Evolutionary conservation across 495 filamentous ascomycete genomes (phyloP), one percentile per base, ranked within the genome.

Genomic region (Podospora didyma): DNA sequence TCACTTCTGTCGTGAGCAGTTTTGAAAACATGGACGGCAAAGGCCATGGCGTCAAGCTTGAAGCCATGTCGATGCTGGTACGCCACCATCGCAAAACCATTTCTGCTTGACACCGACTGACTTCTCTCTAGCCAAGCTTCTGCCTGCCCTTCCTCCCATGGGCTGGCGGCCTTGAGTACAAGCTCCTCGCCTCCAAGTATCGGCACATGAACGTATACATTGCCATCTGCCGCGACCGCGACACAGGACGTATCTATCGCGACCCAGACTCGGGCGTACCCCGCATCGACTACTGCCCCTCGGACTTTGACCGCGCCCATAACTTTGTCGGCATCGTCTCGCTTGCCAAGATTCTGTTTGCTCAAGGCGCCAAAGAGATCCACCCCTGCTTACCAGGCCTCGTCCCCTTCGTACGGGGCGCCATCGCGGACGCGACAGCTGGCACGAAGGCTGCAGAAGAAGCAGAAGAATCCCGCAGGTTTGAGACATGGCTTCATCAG

Each of bases 1-100:
- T 97, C 52, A 97, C 92, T 0, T 79, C 82, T 4, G 83, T 93
- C 2, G 84, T 87, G 58, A 83, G 80, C 35, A 84, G 87, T 46
- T 90, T 92, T 55, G 89, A 96, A 60, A 86, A 96, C 60, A 80
- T 92, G 0, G 92, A 96, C 66, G 82, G 82, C 24, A 73, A 87
- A 20, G 89, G 90, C 26, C 90, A 97, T 61, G 93, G 93, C n/a
- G 78, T 76, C 51, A 95, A 93, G 70, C 71, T 96, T 16, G 88
- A 94, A 70, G 74, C 82, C 20, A 78, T 77, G n/a, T 75, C 77
- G 28, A 91, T 90, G 88, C 44, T 77, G 50, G 75, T 76, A 58
- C 51, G 71, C 48, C 21, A 11, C 12, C n/a, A 21, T 50, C 52
- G 31, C 34, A 28, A 7, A n/a, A 22, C 16, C 28, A 59, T 24